Base-by-base conservation (phyloP, 192 early-diverging fungal species). In the Piromyces finnis region DNA sequence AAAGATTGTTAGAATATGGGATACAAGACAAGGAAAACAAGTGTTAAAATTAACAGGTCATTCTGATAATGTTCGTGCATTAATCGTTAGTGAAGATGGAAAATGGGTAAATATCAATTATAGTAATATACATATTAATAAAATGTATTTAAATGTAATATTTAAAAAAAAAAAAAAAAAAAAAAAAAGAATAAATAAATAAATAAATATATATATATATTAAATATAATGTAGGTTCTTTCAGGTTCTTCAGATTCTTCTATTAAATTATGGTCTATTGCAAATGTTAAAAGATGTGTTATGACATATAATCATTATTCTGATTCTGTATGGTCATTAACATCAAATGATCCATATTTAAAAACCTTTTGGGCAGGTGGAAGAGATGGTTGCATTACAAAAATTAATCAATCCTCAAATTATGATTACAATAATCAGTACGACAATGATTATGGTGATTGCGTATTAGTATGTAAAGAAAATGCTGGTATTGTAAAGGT, bases 261-360 rank as follows among this genome's bases (percentile, higher is more conserved):
- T 0, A 94, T 98, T 79, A 99, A 99, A 84, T 88, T 98, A n/a
- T 99, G 96, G 97, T 95, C 94, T 36, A 88, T 97, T 51, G 90
- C 89, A 36, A 91, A 82, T 41, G 86, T 94, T 30, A 91, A 94
- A 81, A 90, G 95, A 18, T 97, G 96, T 80, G 84, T 98, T 59
- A 91, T 92, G 6, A 98, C 97, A 0, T 98, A 91, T 81, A 91
- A 94, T 9, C 95, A 96, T 82, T 93, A 93, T 82, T 88, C 89
- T 28, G 93, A 94, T 83, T 94, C 94, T 26, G 92, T 98, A 14
- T 99, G 96, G 97, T 92, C 93, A 29, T 86, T 99, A 22, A 90
- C 90, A 81, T 94, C 96, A 22, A 89, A 90, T 79, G 93, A 95
- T 83, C 94, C 95, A 30, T 88, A 92, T 77, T 88, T 99, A 83